Evolutionary conservation across 2,329 filamentous ascomycete genomes (phyloP), one percentile per base, ranked within the genome.

Genomic region (Pseudogymnoascus sp.): DNA sequence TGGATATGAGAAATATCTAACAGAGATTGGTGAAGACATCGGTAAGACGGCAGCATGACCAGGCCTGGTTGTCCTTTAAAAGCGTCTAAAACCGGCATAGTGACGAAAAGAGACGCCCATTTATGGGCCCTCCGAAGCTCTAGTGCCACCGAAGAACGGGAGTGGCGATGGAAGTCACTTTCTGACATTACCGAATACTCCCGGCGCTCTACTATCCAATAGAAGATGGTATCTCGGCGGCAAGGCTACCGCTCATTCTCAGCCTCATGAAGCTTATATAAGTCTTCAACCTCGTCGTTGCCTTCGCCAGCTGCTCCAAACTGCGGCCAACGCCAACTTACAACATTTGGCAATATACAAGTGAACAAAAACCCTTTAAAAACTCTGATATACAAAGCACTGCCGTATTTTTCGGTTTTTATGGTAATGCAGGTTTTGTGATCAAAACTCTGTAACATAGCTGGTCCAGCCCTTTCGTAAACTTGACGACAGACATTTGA

Each of bases 61-160:
- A 55, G 5, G 28, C 16, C 49, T 33, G 28, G 49, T 55, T 55
- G 11, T 55, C 28, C 49, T 33, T 55, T 55, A 33, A 18, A 55
- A 33, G 16, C 9, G n/a, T 55, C 49, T 33, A 5, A 31, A 33
- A 55, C 28, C 5, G 28, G 49, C 9, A 55, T 55, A 33, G 49
- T 35, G 49, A 55, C 49, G 49, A 55, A 55, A 28, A 55, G 28
- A 21, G 49, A 55, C 14, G 9, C 5, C 2, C 28, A 55, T 18
- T 35, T 55, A 55, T 55, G 49, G 49, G 49, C 8, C 49, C n/a
- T 18, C 5, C 1, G 12, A 0, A 55, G 49, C 49, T 55, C 49
- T 55, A 55, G 49, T 28, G 49, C 49, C 49, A 55, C 49, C 49
- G 49, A 55, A 55, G n/a, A 55, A 35, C 49, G 49, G 49, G 49